Evolutionary conservation across 164 flowering plant species (phyloP), one percentile per base, ranked within the genome.

Genomic region (Annona cherimola): DNA sequence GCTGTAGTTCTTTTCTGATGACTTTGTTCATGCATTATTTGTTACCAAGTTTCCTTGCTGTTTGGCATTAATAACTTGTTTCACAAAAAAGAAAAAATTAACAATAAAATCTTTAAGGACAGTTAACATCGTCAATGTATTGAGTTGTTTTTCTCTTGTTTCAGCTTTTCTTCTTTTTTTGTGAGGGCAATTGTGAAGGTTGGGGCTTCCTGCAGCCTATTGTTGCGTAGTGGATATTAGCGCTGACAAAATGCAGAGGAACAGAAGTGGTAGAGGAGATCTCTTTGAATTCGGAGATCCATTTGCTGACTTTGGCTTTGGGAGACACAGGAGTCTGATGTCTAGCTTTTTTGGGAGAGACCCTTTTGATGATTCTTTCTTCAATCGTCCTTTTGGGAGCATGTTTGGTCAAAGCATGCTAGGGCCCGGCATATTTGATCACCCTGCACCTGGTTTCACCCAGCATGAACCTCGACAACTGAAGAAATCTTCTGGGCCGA

Each of bases 321-420:
- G 85, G 40, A 83, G 80, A 65, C 85, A 73, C 0, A 75, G 82
- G 64, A 85, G 83, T 78, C 71, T 92, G 44, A 57, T 88, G 42
- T 78, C 97, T 66, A 80, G 78, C 61, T 69, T 95, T 43, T 87
- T 95, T 8, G 63, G 63, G 71, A 83, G 86, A 63, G 89, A 90
- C 73, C 97, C 97, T 0, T 93, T 95, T 71, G 93, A 88, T 77
- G 94, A 91, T 45, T 96, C 98, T 73, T 92, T 95, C 76, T 92
- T 94, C 72, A 81, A 81, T 74, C 84, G 83, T 4, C 94, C 97
- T 12, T 83, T 86, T 69, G 82, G 84, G 11, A 63, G 73, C 69
- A 69, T 75, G 73, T 63, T 75, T n/a, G 79, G 81, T 11, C 44
- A 70, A 1, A 70, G 75, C 64, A 68, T 68, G 69, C 55, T 72